These are phyloP conservation scores for Vigna radiata DNA, from an alignment of 306 rosid genomes.

Conservation along the genomic window DNA sequence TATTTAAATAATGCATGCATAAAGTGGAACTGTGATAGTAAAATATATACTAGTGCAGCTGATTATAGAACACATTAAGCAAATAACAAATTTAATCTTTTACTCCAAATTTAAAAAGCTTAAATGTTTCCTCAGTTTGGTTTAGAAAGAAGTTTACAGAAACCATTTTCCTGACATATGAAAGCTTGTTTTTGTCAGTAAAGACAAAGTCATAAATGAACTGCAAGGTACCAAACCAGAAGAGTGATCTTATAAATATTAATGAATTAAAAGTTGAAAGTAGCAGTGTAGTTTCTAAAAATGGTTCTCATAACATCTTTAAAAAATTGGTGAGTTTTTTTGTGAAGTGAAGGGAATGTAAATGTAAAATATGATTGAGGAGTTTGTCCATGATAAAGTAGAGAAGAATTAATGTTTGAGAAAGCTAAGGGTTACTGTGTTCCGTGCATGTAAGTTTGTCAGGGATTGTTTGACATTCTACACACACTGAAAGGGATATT, in stretches of 20 bases:
- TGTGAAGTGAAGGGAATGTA: background rate
- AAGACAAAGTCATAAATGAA: no score
- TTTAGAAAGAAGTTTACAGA: no score
- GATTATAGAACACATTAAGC: background rate
- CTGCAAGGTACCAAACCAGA: no score
- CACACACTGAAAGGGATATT: conserved; percentile 13
- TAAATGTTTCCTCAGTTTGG: no score
- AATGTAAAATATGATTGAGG: conserved; percentile 12
- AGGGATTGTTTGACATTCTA: conserved; percentile 19
- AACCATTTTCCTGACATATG: no score
- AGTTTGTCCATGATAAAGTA: background rate
- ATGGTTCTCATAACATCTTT: no score
- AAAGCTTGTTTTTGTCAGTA: no score
- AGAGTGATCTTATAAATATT: no score
- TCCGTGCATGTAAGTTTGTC: conserved; percentile 3
- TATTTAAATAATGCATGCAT: background rate
- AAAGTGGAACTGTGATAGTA: background rate
- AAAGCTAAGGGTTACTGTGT: background rate
- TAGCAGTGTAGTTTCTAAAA: no score
- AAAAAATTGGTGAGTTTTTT: background rate
- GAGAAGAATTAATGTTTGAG: conserved; percentile 10
- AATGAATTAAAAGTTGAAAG: no score
- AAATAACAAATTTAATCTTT: background rate
- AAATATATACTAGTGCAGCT: background rate
- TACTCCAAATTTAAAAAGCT: no score